Evolutionary conservation across 441 rosid species (phyloP), one percentile per base, ranked within the genome.

Genomic region (Bocquillonia castaneifolia): DNA sequence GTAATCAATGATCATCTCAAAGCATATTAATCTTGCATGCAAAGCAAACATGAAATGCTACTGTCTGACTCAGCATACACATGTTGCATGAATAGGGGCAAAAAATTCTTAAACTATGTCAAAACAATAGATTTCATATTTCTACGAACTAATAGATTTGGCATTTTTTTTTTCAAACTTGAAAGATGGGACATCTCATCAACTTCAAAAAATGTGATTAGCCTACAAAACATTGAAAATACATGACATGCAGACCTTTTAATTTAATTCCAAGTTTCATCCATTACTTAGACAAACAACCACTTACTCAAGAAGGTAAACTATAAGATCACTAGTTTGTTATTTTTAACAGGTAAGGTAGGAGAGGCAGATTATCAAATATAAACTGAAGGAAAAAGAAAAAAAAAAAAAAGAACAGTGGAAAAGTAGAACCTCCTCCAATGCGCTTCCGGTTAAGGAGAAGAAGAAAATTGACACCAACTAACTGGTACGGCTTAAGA

Each of bases 381-480:
- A 26, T 17, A 12, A 36, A 59, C 9, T 32, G 14, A 37, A 9
- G 25, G 13, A 31, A 3, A 47, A 50, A 39, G 29, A 25, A 29
- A 26, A 52, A 29, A 66, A 17, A 6, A 23, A 71, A 14, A 72
- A 45, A 52, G 10, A 63, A 26, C 20, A 42, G 2, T 22, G 51
- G 18, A 44, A 47, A 42, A 65, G 50, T 42, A 63, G 66, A 48
- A 59, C 99, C 99, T 88, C 97, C 97, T 26, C 87, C 96, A 53
- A 94, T 84, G 54, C 93, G 82, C 81, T 87, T 94, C 59, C 88
- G 77, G 54, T 92, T 84, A 80, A 94, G 75, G 10, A 90, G 69
- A 71, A 94, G 94, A 82, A 94, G 99, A 85, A 94, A 94, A 72
- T 90, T 94, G 69, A 94, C 97, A 59, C 97, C 99, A 70, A 90